Base-by-base conservation (phyloP, 805 yeast species). In the Ogataea siamensis region DNA sequence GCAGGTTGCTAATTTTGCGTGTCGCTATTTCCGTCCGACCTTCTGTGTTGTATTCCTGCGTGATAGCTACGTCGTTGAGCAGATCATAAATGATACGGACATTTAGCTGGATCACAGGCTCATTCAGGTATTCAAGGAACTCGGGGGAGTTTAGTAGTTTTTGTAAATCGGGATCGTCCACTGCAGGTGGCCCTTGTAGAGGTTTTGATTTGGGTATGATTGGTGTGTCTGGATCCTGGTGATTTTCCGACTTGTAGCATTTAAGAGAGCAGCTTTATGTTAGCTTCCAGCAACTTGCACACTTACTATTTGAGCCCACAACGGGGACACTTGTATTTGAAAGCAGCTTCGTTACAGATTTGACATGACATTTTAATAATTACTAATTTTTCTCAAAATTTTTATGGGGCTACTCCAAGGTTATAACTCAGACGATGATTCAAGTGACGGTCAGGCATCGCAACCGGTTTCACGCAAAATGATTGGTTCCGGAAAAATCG, bases 1-100 rank as follows among this genome's bases (percentile, higher is more conserved):
- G 61, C 11, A 86, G 61, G 37, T 76, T 77, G 6, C 75, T 67
- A 7, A 86, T 62, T 47, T 82, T 78, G 48, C 75, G 70, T 44
- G 78, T 71, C 2, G 85, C 85, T 9, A 82, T 69, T 17, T 74
- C 80, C 16, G 63, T 47, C 23, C 85, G 59, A 14, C 80, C 78
- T 16, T 80, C 87, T 7, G 57, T 42, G 13, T 70, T 67, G 15
- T 63, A 60, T 46, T 78, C 85, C 8, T 70, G 68, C 3, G 81
- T 64, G 2, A 75, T 37, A 2, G 54, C 49, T 1, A 74, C 64
- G 42, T 80, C 78, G 21, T 60, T 57, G 11, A 76, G 53, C 1
- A 83, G 68, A 37, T 68, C 67, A 12, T 70, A 51, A 1, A 86
- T 54, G 0, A 73, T 57, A 15, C 62, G 47, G 5, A 86, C 58